Percentiles rank a stretch among this genome's conserved stretches.
Evolutionary conservation across 78 protist genomes (phyloP).

Genomic region (Tieghemostelium lacteum): DNA sequence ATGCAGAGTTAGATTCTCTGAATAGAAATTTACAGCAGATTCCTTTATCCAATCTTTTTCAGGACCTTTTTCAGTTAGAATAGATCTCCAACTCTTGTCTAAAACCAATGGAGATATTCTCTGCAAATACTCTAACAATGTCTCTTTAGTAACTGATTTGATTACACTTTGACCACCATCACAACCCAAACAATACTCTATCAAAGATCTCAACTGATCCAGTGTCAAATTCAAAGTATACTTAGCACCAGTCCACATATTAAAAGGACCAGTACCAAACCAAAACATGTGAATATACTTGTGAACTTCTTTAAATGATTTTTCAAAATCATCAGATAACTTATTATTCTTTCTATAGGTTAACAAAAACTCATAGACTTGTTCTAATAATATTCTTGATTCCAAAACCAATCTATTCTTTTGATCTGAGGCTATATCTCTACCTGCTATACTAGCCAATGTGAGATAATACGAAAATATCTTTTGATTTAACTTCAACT

Average conservation of each 20-base stretch:
- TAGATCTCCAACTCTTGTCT: neutral
- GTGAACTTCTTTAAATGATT: neutral
- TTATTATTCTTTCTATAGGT: too few species aligned
- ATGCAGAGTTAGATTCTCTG: neutral
- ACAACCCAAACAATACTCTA: neutral
- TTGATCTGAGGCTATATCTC: slow-evolving; percentile 12
- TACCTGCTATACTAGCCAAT: neutral
- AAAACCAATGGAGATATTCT: neutral
- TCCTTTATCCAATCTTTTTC: slow-evolving; percentile 9
- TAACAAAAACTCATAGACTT: neutral
- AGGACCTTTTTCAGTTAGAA: slow-evolving; percentile 1
- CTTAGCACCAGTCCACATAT: neutral
- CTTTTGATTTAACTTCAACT: neutral
- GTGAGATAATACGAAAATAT: neutral
- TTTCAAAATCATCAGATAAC: neutral
- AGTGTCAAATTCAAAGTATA: neutral
- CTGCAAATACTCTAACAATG: neutral
- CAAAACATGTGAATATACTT: neutral
- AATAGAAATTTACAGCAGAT: slow-evolving; percentile 5
- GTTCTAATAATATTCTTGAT: neutral
- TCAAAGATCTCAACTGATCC: neutral
- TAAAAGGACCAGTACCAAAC: neutral
- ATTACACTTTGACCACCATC: neutral
- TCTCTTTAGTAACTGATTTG: neutral
- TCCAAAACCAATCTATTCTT: neutral